Conservation (phyloP, 192 early-diverging fungal genomes). For the Rhizophagus clarus region DNA sequence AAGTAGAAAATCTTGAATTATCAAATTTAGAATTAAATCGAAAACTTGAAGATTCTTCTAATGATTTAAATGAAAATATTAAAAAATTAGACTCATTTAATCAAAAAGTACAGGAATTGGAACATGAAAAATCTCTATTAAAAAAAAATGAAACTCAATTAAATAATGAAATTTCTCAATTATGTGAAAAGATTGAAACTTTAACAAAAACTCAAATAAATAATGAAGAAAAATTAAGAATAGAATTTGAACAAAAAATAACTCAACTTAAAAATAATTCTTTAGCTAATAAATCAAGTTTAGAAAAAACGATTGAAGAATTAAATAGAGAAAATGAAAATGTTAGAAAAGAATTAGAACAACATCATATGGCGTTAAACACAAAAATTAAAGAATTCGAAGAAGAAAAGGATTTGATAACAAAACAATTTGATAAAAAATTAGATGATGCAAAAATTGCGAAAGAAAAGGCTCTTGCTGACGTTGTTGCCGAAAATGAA, state of each 20-base stretch:
- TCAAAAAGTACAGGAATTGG: not conserved
- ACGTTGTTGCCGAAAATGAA: not conserved
- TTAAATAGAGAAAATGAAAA: not conserved
- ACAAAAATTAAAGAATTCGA: not conserved
- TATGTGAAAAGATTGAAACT: not conserved
- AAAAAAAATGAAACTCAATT: not conserved
- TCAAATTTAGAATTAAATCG: not conserved
- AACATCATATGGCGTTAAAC: not conserved
- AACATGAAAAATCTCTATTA: not conserved
- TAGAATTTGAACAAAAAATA: not conserved
- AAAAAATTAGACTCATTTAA: not conserved
- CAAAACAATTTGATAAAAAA: not conserved
- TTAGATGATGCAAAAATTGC: conserved; percentile 3
- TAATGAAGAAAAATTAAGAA: not conserved
- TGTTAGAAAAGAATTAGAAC: not conserved
- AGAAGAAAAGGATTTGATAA: not conserved
- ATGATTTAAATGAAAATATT: not conserved
- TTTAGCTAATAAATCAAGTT: not conserved
- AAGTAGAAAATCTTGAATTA: not conserved
- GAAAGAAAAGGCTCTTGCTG: not conserved
- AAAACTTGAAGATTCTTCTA: not conserved
- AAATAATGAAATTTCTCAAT: not conserved
- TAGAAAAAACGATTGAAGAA: not conserved
- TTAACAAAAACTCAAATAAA: not conserved
- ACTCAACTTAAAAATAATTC: not conserved